A percentile compares a stretch with the other conserved stretches of the same genome.
Evolutionary conservation across 495 filamentous ascomycete species (phyloP).

Genomic region (Rusavskia elegans): DNA sequence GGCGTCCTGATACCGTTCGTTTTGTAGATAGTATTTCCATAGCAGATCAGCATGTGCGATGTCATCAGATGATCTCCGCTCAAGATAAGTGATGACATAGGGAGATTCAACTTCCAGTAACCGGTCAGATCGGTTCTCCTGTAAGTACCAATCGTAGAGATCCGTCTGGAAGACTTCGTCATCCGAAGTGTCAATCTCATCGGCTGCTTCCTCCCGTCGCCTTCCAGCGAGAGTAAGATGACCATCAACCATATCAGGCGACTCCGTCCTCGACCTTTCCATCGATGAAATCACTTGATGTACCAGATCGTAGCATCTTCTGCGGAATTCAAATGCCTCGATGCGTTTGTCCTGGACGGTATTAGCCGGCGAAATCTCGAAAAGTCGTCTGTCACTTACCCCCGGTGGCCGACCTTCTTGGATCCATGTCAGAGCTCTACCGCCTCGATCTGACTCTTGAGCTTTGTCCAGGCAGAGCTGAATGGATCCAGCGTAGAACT

Average conservation of each 20-base stretch:
- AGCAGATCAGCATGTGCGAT: conserved; percentile 75
- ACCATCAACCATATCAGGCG: conserved; percentile 62
- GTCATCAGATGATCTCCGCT: conserved; percentile 49
- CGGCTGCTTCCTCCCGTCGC: conserved; percentile 73
- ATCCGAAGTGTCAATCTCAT: conserved; percentile 63
- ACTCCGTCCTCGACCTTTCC: conserved; percentile 45
- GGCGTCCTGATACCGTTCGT: conserved; percentile 64
- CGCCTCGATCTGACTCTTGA: conserved; percentile 64
- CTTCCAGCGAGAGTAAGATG: conserved; percentile 56
- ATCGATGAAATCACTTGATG: conserved; percentile 61
- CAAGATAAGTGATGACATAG: conserved; percentile 74
- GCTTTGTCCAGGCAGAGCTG: conserved; percentile 72
- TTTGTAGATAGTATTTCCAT: conserved; percentile 74
- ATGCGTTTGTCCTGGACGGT: conserved; percentile 47
- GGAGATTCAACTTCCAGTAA: conserved; percentile 69
- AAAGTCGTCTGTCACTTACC: conserved; percentile 18
- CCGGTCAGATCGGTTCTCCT: conserved; percentile 64
- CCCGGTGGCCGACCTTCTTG: conserved; percentile 41
- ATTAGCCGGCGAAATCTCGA: conserved; percentile 26
- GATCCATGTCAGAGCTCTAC: conserved; percentile 62
- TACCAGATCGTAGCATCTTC: conserved; percentile 68
- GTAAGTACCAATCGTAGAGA: conserved; percentile 92
- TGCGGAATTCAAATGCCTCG: conserved; percentile 49
- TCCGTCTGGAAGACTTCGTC: conserved; percentile 91
- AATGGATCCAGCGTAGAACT: conserved; percentile 94